Percentiles rank a stretch among this genome's conserved stretches.
These are phyloP conservation scores for Haplosporangium gracile DNA, from an alignment of 192 early-diverging fungal species.

Conservation along the genomic window DNA sequence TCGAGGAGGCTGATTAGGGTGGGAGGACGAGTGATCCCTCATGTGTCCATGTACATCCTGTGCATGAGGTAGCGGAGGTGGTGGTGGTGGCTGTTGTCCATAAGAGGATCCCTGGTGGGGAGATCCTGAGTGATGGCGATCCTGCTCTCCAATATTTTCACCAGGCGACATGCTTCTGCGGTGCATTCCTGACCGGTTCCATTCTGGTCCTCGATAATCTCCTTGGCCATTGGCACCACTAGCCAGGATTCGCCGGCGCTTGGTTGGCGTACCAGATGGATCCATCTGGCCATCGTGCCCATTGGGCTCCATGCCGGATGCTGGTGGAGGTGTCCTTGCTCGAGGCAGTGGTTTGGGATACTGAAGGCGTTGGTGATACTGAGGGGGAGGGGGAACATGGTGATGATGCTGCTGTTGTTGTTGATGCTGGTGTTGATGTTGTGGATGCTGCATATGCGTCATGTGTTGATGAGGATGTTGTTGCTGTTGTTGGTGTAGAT, in stretches of 20 bases:
- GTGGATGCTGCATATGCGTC: constrained; percentile 2
- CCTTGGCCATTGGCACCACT: constrained; percentile 15
- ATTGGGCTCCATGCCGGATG: constrained; percentile 3
- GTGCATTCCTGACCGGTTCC: constrained; percentile 13
- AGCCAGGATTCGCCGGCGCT: neutral
- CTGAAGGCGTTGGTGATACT: constrained; percentile 26
- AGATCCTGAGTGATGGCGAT: constrained; percentile 18
- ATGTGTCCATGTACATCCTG: constrained; percentile 30
- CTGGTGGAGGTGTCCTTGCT: constrained; percentile 28
- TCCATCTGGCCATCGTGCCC: constrained; percentile 18
- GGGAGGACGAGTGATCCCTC: neutral
- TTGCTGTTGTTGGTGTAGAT: constrained; percentile 11
- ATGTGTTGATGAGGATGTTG: constrained; percentile 29
- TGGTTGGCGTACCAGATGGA: neutral
- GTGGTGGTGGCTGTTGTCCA: constrained; percentile 11
- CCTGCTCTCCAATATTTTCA: constrained; percentile 38
- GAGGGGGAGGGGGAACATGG: constrained; percentile 10
- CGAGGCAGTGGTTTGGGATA: constrained; percentile 42
- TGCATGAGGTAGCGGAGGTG: constrained; percentile 9
- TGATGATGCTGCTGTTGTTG: constrained; percentile 31
- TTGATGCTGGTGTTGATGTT: constrained; percentile 7
- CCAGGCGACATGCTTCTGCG: constrained; percentile 47
- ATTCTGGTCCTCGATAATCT: constrained; percentile 16
- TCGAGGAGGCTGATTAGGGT: constrained; percentile 15
- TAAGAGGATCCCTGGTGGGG: constrained; percentile 35